Conservation (phyloP, 352 stramenopile species). For the Paralagenidium karlingii region DNA sequence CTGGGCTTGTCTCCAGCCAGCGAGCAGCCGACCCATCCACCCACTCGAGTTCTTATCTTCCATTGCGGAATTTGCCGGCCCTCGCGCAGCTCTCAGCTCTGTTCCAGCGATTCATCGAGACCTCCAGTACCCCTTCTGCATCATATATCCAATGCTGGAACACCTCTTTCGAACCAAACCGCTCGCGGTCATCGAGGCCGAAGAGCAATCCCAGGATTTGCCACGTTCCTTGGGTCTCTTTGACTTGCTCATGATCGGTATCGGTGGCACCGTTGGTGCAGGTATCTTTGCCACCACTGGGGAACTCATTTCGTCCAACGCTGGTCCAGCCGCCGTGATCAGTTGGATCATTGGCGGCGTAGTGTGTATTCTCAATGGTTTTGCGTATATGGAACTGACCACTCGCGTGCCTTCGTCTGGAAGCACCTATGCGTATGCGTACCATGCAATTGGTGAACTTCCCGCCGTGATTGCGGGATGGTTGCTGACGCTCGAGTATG, state of each 20-base stretch:
- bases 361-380: slow-evolving; percentile 65
- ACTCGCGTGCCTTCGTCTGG: slow-evolving; percentile 80
- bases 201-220: slow-evolving; percentile 55
- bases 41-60: too few species aligned
- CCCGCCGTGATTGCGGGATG: slow-evolving; percentile 82
- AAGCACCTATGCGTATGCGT: slow-evolving; percentile 88
- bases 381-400: slow-evolving; percentile 86
- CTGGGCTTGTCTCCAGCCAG: too few species aligned
- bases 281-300: slow-evolving; percentile 86
- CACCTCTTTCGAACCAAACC: slow-evolving; percentile 54
- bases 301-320: slow-evolving; percentile 55
- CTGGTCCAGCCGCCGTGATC: slow-evolving; percentile 68
- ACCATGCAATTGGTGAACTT: slow-evolving; percentile 87
- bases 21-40: too few species aligned
- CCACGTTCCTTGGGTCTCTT: slow-evolving; percentile 64
- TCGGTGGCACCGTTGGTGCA: slow-evolving; percentile 85
- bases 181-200: slow-evolving; percentile 57
- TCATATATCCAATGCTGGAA: too few species aligned
- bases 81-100: too few species aligned
- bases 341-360: slow-evolving; percentile 74
- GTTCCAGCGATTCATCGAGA: too few species aligned
- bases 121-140: too few species aligned
- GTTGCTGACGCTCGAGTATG: slow-evolving; percentile 89
- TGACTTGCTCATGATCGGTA: slow-evolving; percentile 85
- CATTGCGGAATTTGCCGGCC: too few species aligned